phyloP scores from a whole-genome alignment of 2,329 filamentous ascomycete species.

The Juglanconis sp. region DNA sequence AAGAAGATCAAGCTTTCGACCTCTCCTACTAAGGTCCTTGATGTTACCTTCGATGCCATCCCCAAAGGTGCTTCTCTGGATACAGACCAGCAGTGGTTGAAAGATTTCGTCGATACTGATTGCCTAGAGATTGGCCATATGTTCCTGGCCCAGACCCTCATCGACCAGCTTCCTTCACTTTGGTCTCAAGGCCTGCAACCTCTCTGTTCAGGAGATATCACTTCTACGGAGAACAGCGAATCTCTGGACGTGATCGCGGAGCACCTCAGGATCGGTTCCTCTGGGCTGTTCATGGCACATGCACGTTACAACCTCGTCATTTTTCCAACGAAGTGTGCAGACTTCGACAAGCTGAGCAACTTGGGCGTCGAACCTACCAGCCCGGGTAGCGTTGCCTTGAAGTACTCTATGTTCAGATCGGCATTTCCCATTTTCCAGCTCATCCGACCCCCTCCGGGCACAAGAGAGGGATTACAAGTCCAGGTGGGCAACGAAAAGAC shows the following conservation, averaged over 20 bases:
- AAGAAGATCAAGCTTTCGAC: conserved; percentile 21
- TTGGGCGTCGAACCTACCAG: conserved; percentile 19
- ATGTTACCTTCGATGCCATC: conserved; percentile 25
- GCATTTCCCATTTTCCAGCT: conserved; percentile 5
- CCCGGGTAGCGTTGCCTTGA: conserved; percentile 24
- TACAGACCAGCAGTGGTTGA: conserved; percentile 20
- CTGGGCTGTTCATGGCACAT: conserved; percentile 33
- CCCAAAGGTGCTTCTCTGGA: conserved; percentile 17
- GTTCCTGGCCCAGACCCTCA: conserved; percentile 26
- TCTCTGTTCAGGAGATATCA: conserved; percentile 26
- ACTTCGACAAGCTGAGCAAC: conserved; percentile 27
- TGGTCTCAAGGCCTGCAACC: conserved; percentile 3
- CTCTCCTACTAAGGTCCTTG: conserved; percentile 10
- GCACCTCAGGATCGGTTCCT: conserved; percentile 32
- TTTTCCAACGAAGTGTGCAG: conserved; percentile 34
- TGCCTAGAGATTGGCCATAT: conserved; percentile 28
- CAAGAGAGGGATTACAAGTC: background rate
- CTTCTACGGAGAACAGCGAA: background rate
- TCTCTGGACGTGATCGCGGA: conserved; percentile 24
- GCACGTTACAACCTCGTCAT: conserved; percentile 36
- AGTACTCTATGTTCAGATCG: conserved; percentile 37
- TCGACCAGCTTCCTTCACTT: conserved; percentile 16
- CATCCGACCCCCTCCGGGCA: background rate
- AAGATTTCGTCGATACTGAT: conserved; percentile 23
- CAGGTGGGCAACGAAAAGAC: conserved; percentile 1